These are phyloP conservation scores for Dalbergia oliveri DNA, from an alignment of 306 rosid genomes.

Conservation along the genomic window DNA sequence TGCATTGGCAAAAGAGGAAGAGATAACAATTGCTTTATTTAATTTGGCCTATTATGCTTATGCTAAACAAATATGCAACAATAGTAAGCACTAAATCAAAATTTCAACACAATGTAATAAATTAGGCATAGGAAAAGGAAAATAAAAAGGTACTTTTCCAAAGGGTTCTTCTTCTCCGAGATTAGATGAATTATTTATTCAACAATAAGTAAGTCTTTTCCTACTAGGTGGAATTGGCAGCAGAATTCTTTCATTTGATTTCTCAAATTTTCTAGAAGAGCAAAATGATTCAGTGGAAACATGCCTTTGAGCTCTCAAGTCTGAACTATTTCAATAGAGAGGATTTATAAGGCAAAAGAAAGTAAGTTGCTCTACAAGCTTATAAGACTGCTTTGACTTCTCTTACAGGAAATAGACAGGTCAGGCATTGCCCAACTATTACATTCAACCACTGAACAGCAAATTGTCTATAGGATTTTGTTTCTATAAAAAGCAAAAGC, in stretches of 20 bases:
- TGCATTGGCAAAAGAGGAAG: too few species aligned
- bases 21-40: too few species aligned
- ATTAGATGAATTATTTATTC: too few species aligned
- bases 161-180: neutral
- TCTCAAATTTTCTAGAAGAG: constrained; percentile 38
- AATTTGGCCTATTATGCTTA: too few species aligned
- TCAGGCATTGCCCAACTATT: neutral
- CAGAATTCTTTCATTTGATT: constrained; percentile 1
- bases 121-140: neutral
- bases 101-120: neutral
- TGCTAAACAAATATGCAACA: neutral
- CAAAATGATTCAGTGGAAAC: constrained; percentile 2
- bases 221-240: too few species aligned
- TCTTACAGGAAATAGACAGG: neutral
- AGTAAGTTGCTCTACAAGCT: constrained; percentile 12
- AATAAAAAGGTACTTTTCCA: neutral
- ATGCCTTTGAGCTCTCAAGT: constrained; percentile 8
- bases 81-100: neutral
- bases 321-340: constrained; percentile 26
- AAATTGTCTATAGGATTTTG: too few species aligned
- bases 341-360: neutral
- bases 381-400: too few species aligned
- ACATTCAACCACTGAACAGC: neutral
- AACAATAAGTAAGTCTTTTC: too few species aligned
- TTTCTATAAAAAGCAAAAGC: constrained; percentile 14